Conservation (phyloP, 1,284 basidiomycete species). For the Boletus smithii region DNA sequence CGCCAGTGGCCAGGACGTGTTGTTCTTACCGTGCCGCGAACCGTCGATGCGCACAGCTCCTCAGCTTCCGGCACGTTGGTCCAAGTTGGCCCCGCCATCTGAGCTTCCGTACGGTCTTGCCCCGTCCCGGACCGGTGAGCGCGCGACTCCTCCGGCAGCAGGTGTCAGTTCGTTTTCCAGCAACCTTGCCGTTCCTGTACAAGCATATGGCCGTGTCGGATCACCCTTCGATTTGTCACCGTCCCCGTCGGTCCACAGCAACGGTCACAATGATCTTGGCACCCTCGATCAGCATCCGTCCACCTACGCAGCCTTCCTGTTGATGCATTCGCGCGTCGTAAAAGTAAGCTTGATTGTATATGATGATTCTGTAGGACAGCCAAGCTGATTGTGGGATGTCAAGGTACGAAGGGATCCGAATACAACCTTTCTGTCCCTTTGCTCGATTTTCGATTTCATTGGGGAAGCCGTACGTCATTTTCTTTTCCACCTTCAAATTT, state of each 20-base stretch:
- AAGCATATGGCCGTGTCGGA: conserved; percentile 2
- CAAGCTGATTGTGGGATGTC: conserved; percentile 6
- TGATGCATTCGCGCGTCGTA: conserved; percentile 49
- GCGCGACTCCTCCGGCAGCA: background rate
- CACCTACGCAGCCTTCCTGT: conserved; percentile 42
- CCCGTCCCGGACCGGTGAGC: conserved; percentile 8
- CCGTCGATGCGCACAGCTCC: conserved; percentile 16
- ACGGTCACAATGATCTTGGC: conserved; percentile 26
- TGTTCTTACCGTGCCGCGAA: conserved; percentile 18
- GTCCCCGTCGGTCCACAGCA: conserved; percentile 37
- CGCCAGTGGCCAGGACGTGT: conserved; percentile 20
- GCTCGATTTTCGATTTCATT: conserved; percentile 27
- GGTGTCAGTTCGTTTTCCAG: conserved; percentile 1
- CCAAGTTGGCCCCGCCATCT: conserved; percentile 7
- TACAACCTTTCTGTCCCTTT: conserved; percentile 36
- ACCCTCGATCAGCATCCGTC: conserved; percentile 11
- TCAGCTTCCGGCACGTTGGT: conserved; percentile 5
- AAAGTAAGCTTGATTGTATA: conserved; percentile 37
- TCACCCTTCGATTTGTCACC: conserved; percentile 35
- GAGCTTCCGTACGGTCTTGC: conserved; percentile 8
- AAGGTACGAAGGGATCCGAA: conserved; percentile 26
- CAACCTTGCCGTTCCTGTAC: conserved; percentile 9
- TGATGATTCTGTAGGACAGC: background rate
- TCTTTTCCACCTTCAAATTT: background rate
- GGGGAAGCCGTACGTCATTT: conserved; percentile 19